Percentiles rank a stretch among this genome's conserved stretches.
phyloP scores from a whole-genome alignment of 495 filamentous ascomycete species.

The Cercophora newfieldiana region DNA sequence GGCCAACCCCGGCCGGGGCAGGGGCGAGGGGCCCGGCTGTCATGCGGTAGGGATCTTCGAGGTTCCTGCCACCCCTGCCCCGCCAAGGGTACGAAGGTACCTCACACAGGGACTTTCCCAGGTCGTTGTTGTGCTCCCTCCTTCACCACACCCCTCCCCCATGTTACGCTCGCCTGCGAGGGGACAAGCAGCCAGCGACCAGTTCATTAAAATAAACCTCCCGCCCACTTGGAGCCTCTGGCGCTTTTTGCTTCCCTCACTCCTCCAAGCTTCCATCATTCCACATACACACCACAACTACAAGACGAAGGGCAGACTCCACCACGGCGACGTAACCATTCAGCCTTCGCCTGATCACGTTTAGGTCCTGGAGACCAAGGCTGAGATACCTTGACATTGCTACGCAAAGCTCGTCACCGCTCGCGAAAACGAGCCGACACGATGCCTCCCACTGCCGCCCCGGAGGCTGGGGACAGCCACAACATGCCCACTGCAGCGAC shows the following conservation, averaged over 20 bases:
- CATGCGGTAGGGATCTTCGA: conserved; percentile 11
- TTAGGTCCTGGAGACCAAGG: conserved; percentile 21
- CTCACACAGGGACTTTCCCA: conserved; percentile 8
- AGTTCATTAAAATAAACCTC: conserved; percentile 29
- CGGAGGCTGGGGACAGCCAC: background rate
- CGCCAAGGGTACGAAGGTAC: conserved; percentile 3
- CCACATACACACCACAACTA: background rate
- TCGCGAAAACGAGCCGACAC: background rate
- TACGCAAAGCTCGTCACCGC: background rate
- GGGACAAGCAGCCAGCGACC: conserved; percentile 14
- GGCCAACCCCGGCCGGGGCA: conserved; percentile 2
- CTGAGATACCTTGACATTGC: background rate
- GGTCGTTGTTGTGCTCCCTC: conserved; percentile 17
- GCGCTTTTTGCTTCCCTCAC: conserved; percentile 11
- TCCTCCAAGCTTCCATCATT: conserved; percentile 14
- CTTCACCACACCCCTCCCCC: conserved; percentile 17
- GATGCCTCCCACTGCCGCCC: conserved; percentile 9
- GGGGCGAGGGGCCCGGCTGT: conserved; percentile 10
- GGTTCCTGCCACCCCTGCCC: background rate
- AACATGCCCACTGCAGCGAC: conserved; percentile 4
- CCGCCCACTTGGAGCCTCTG: conserved; percentile 18
- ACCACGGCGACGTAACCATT: background rate
- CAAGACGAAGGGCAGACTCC: background rate
- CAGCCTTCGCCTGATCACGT: background rate
- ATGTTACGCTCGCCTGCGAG: conserved; percentile 11